A percentile compares a stretch with the other conserved stretches of the same genome.
Evolutionary conservation across 441 rosid species (phyloP).

Genomic region (Viola pubescens): DNA sequence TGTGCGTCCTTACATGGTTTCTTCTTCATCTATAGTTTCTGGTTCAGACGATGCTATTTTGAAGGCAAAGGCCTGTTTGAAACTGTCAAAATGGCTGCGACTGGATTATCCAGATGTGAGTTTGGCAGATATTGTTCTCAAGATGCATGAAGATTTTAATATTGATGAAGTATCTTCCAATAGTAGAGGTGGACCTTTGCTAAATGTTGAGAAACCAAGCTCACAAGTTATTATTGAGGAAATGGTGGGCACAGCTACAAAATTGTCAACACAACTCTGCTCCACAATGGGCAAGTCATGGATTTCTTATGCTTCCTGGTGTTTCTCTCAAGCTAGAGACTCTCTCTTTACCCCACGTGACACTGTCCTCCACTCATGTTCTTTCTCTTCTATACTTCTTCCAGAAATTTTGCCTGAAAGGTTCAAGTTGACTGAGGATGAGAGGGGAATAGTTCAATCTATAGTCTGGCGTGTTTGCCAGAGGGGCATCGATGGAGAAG

Average conservation of each 20-base stretch:
- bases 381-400: conserved; percentile 55
- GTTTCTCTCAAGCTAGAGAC: conserved; percentile 74
- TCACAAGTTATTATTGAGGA: conserved; percentile 53
- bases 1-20: conserved; percentile 55
- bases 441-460: conserved; percentile 45
- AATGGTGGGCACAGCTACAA: conserved; percentile 68
- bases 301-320: conserved; percentile 98
- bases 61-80: conserved; percentile 94
- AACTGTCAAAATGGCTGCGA: conserved; percentile 81
- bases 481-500: conserved; percentile 32
- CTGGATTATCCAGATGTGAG: conserved; percentile 39
- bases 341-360: conserved; percentile 39
- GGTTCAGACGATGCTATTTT: conserved; percentile 50
- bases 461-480: conserved; percentile 41
- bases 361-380: conserved; percentile 38
- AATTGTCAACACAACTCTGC: conserved; percentile 85
- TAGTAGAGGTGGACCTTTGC: conserved; percentile 23
- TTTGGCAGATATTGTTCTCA: conserved; percentile 45
- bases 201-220: conserved; percentile 31
- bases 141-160: conserved; percentile 50
- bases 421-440: conserved; percentile 69
- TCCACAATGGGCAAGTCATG: conserved; percentile 92
- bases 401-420: conserved; percentile 62
- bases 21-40: conserved; percentile 41
- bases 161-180: conserved; percentile 31